Base-by-base conservation (phyloP, 2,329 filamentous ascomycete species). In the Tolypocladium nubicola region DNA sequence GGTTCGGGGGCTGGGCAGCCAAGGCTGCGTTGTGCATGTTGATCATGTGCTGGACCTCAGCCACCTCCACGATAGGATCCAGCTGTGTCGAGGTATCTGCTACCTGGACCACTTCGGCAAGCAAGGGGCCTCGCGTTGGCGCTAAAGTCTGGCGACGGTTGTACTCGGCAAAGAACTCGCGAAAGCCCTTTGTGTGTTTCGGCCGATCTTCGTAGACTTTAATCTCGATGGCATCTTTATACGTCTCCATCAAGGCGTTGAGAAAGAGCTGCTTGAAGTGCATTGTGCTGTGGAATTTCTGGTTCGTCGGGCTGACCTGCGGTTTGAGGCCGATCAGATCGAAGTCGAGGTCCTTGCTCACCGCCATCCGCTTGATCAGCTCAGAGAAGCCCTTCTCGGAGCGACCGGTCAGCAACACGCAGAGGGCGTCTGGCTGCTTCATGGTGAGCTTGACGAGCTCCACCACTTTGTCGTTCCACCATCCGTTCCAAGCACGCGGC, bases 401-500 rank as follows among this genome's bases (percentile, higher is more conserved):
- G 45, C 94, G 84, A 33, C 94, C 94, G 1, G 94, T 99, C 61
- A 99, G 78, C 13, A 97, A 81, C 49, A 99, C 86, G 54, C 84
- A 90, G 41, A 97, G 76, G 0, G 89, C 88, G 68, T 95, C 90
- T 61, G 90, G 88, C 68, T 97, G 90, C 67, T 88, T 75, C 77
- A 89, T 89, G 69, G 87, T 92, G 57, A 97, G 76, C 66, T 82
- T 79, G 45, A 95, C 90, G 37, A 97, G 81, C 65, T 91, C 83
- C 56, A 84, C 86, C 59, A 99, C 86, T 65, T 88, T 85, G 68
- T 97, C 93, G 67, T 97, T 97, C 94, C 94, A 99, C 88, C 90
- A 97, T 40, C 91, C 91, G 58, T 88, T 77, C 93, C 93, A 99
- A 11, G 83, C 92, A 30, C 85, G 84, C 47, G 81, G 77, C 70